Evolutionary conservation across 2,329 filamentous ascomycete genomes (phyloP), one percentile per base, ranked within the genome.

Genomic region (Aspergillus sp.): DNA sequence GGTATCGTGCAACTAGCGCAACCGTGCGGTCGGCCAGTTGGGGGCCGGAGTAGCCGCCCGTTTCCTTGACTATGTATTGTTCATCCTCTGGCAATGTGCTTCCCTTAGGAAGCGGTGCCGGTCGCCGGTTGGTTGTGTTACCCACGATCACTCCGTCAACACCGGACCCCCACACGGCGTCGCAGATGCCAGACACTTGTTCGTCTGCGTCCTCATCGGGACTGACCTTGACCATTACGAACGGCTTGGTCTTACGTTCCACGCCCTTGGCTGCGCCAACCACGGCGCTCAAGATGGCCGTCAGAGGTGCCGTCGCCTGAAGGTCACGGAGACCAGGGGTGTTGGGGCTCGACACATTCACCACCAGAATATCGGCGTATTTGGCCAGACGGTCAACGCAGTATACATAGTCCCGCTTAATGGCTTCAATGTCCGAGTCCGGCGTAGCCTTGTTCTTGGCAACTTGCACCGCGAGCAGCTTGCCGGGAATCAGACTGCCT

Each of bases 281-380:
- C 0, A 97, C 91, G 1, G 88, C 87, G 7, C 77, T 80, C 37
- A 98, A 73, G 42, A 98, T 85, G 38, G 81, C 75, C 2, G 89
- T 91, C 48, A 98, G 73, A 1, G 90, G 91, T 55, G 86, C 89
- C 0, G 84, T 81, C 2, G 87, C 86, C 70, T 98, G 93, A 33
- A 98, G 75, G 48, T 89, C 86, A 20, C 93, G 82, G 43, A 97
- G 78, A 0, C 93, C 91, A 0, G 91, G 91, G 0, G 91, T 97
- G 71, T 98, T 98, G 20, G 93, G 93, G 59, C 88, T 94, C 62
- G 90, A 95, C 44, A 98, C 93, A 61, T 98, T 98, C 62, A 98
- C 93, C 6, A 97, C 91, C n/a, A 98, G 74, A 32, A 98, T 86
- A 61, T 98, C 93, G 9, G 93, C 90, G 64, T 95, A 98, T 44